Evolutionary conservation across 352 stramenopile species (phyloP).

Genomic region (Globisporangium rhizosaccharum): DNA sequence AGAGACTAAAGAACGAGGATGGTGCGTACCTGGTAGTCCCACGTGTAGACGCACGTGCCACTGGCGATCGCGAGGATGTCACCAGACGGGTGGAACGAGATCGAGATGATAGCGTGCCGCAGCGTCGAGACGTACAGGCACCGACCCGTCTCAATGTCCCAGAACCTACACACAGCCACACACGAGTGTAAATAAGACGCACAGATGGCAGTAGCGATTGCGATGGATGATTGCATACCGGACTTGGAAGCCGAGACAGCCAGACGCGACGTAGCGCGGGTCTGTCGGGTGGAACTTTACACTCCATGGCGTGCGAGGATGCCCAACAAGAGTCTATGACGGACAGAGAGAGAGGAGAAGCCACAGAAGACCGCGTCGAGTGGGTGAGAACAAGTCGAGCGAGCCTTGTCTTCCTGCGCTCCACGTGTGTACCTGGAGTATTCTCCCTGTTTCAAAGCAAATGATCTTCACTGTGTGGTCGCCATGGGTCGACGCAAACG

Average conservation of each 20-base stretch:
- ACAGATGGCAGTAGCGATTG: neutral
- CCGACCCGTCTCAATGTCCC: constrained; percentile 83
- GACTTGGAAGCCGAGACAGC: constrained; percentile 96
- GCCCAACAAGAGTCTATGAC: constrained; percentile 69
- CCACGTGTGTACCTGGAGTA: constrained; percentile 58
- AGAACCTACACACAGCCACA: constrained; percentile 42
- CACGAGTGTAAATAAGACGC: no score
- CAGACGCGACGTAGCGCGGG: constrained; percentile 92
- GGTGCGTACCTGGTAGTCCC: constrained; percentile 87
- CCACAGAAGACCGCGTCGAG: neutral
- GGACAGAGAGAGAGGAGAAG: constrained; percentile 1
- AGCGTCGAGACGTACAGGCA: constrained; percentile 94
- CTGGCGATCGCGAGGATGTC: constrained; percentile 94
- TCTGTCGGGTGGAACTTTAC: constrained; percentile 97
- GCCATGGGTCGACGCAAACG: constrained; percentile 96
- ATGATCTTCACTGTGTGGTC: constrained; percentile 99
- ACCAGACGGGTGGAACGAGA: constrained; percentile 95
- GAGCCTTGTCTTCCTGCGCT: neutral
- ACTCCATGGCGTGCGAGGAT: constrained; percentile 92
- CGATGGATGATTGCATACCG: constrained; percentile 19
- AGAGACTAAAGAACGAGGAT: neutral
- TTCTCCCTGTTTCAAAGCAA: constrained; percentile 83
- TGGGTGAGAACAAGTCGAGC: neutral
- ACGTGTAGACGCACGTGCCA: constrained; percentile 93
- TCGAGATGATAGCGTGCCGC: constrained; percentile 93